Evolutionary conservation across 441 rosid species (phyloP).

Genomic region (Sinapis alba): DNA sequence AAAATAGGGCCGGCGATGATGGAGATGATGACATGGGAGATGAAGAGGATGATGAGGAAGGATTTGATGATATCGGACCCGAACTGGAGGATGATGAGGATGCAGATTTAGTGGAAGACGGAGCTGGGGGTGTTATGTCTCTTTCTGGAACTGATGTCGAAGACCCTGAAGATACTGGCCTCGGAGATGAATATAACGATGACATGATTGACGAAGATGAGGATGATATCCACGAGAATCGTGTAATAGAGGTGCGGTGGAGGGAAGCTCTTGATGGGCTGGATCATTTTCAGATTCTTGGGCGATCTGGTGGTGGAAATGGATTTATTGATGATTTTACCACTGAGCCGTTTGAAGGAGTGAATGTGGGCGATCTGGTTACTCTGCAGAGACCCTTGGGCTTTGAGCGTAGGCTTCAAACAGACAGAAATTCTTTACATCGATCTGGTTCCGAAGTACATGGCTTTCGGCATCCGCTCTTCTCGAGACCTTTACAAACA

Average conservation of each 20-base stretch:
- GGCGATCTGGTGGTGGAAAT: slow-evolving; percentile 79
- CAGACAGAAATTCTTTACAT: slow-evolving; percentile 77
- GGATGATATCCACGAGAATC: slow-evolving; percentile 91
- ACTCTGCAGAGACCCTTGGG: slow-evolving; percentile 92
- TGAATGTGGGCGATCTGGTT: slow-evolving; percentile 93
- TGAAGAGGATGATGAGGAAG: slow-evolving; percentile 96
- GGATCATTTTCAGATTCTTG: slow-evolving; percentile 91
- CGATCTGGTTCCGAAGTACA: slow-evolving; percentile 74
- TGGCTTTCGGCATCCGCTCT: slow-evolving; percentile 96
- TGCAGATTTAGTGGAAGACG: slow-evolving; percentile 94
- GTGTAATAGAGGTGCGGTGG: slow-evolving; percentile 93
- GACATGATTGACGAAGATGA: slow-evolving; percentile 98
- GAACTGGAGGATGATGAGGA: slow-evolving; percentile 96
- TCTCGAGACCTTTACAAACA: slow-evolving; percentile 79
- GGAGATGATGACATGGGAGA: slow-evolving; percentile 97
- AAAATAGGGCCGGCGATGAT: slow-evolving; percentile 88
- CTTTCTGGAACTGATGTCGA: slow-evolving; percentile 94
- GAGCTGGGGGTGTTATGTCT: slow-evolving; percentile 90
- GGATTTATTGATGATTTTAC: slow-evolving; percentile 90
- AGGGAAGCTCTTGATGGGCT: slow-evolving; percentile 96
- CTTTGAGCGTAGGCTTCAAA: slow-evolving; percentile 85
- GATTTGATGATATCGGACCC: slow-evolving; percentile 92
- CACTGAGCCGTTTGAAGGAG: slow-evolving; percentile 98
- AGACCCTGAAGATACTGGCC: slow-evolving; percentile 92
- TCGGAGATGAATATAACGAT: slow-evolving; percentile 93